Evolutionary conservation across 352 stramenopile genomes (phyloP), one percentile per base, ranked within the genome.

Genomic region (Hyphochytrium catenoides): DNA sequence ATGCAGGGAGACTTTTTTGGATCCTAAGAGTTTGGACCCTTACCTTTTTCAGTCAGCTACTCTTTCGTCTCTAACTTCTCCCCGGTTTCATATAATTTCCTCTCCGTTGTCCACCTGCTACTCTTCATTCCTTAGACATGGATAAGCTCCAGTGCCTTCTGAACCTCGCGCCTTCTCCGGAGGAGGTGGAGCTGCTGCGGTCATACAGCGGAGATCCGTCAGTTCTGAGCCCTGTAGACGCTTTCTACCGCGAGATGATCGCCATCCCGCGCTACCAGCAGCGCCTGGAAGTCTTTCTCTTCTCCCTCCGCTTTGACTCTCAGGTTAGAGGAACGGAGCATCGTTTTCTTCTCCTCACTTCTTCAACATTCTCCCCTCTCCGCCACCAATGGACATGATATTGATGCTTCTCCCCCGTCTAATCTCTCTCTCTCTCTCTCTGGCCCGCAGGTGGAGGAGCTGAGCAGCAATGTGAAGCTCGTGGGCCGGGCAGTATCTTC

Each of bases 171-270:
- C 75, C 75, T 6, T 83, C 72, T 3, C 41, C 74, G 2, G 74
- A 88, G 41, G 75, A 91, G 37, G 75, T 86, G 41, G 78, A 86
- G 37, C 46, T 83, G 37, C 50, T 91, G 17, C 83, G 84, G 43
- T 84, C 85, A 41, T 91, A 86, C 34, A 70, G 86, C 29, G 75
- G 75, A 4, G 69, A 86, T 21, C 52, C 64, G 24, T 67, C 75
- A 22, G 43, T 86, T 29, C 54, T 91, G 0, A 74, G 71, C 34
- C 73, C 74, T 19, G 69, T 78, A 20, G 72, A 87, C 42, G 77
- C 73, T 35, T 85, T 83, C 38, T 85, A 85, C 41, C 43, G 83
- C 3, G 68, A 85, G 30, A 41, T 87, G 25, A 41, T 87, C 26
- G 66, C 62, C 4, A 82, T 87, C 24, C 69, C 69, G 12, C 62